Percentiles rank a stretch among this genome's conserved stretches.
Evolutionary conservation across 768 basidiomycete genomes (phyloP).

Genomic region (Russula sp.): DNA sequence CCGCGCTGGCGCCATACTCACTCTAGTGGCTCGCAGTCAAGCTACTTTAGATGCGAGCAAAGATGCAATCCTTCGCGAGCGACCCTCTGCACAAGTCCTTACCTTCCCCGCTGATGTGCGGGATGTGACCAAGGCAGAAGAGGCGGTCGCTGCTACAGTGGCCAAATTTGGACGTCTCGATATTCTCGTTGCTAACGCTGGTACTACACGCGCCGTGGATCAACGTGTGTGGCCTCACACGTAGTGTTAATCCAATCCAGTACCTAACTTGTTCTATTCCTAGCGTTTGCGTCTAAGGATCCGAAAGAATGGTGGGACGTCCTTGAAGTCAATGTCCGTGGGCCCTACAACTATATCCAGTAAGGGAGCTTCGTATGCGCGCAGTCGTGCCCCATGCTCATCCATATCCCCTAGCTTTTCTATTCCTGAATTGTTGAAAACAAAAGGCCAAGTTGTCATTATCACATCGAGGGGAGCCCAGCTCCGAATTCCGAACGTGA

Average conservation of each 20-base stretch:
- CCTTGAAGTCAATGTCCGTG: slow-evolving; percentile 1
- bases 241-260: background rate
- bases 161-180: background rate
- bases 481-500: background rate
- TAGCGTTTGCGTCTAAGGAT: background rate
- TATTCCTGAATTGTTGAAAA: background rate
- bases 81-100: background rate
- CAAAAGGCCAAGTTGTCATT: background rate
- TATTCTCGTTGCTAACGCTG: background rate
- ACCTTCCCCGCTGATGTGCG: background rate
- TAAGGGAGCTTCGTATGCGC: background rate
- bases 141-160: background rate
- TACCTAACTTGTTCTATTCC: background rate
- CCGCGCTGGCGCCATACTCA: background rate
- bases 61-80: background rate
- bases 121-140: background rate
- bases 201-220: background rate
- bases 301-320: slow-evolving; percentile 2
- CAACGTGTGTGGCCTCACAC: background rate
- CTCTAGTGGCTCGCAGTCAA: background rate
- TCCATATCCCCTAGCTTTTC: background rate
- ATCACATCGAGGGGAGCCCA: background rate
- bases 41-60: background rate
- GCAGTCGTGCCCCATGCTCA: background rate
- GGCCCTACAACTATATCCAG: background rate